Evolutionary conservation across 2,329 filamentous ascomycete species (phyloP).

Genomic region (Trichoderma koningiopsis): DNA sequence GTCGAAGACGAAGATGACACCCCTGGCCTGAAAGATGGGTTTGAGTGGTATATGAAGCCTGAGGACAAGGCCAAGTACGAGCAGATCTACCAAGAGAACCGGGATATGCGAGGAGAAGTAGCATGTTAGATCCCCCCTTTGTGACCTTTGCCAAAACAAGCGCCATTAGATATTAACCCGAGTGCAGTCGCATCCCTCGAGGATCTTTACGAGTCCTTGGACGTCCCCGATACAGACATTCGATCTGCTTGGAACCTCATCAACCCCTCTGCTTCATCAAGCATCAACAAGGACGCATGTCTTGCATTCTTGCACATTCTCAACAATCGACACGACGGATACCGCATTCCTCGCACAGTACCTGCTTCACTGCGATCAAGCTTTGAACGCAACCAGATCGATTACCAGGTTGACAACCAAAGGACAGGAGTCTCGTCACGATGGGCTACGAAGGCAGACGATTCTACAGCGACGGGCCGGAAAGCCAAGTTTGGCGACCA

Average conservation of each 20-base stretch:
- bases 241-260: slow-evolving; percentile 96
- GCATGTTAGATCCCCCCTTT: slow-evolving; percentile 57
- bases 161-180: slow-evolving; percentile 22
- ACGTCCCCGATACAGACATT: slow-evolving; percentile 75
- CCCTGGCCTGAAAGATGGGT: slow-evolving; percentile 87
- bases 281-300: slow-evolving; percentile 92
- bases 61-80: slow-evolving; percentile 91
- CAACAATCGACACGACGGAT: slow-evolving; percentile 93
- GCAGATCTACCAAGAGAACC: slow-evolving; percentile 92
- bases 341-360: slow-evolving; percentile 86
- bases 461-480: slow-evolving; percentile 78
- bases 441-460: slow-evolving; percentile 79
- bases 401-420: slow-evolving; percentile 87
- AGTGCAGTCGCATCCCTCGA: slow-evolving; percentile 71
- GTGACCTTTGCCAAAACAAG: neutral
- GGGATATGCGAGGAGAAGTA: slow-evolving; percentile 82
- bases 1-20: slow-evolving; percentile 82
- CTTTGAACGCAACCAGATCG: slow-evolving; percentile 95
- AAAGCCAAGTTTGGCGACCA: slow-evolving; percentile 98
- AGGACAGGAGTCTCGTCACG: slow-evolving; percentile 65
- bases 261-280: slow-evolving; percentile 80
- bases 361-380: slow-evolving; percentile 87
- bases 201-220: slow-evolving; percentile 81
- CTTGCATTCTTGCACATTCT: slow-evolving; percentile 96
- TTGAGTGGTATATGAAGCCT: slow-evolving; percentile 99